These are phyloP conservation scores for Galerina marginata DNA, from an alignment of 768 basidiomycete genomes.

Conservation along the genomic window DNA sequence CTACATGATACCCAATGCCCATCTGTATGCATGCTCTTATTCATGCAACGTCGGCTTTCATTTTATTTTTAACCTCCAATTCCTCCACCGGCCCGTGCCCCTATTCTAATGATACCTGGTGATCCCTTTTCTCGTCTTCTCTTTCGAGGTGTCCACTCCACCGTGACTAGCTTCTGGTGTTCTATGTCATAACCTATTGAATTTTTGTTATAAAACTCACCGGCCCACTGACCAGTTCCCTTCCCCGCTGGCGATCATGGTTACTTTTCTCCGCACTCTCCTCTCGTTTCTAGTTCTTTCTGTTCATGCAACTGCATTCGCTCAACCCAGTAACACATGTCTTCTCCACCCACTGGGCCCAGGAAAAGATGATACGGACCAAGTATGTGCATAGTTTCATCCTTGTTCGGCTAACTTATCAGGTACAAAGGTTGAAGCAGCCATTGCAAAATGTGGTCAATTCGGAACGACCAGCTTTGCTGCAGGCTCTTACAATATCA, in stretches of 20 bases:
- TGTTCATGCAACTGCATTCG: neutral
- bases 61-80: neutral
- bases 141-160: neutral
- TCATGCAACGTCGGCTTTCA: neutral
- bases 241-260: neutral
- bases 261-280: neutral
- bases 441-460: constrained; percentile 54
- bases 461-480: constrained; percentile 51
- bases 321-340: constrained; percentile 27
- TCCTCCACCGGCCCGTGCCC: constrained; percentile 9
- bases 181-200: neutral
- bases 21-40: neutral
- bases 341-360: constrained; percentile 38
- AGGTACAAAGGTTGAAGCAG: constrained; percentile 45
- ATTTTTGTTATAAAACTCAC: neutral
- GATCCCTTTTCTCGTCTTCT: neutral
- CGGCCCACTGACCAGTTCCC: neutral
- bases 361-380: constrained; percentile 46
- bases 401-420: neutral
- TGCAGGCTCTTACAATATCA: constrained; percentile 55
- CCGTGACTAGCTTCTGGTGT: neutral
- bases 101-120: constrained; percentile 6
- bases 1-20: neutral
- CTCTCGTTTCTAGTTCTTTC: neutral
- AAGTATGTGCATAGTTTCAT: constrained; percentile 27